A percentile compares a stretch with the other conserved stretches of the same genome.
Conservation (phyloP, 805 yeast genomes). For the Lipomyces yamadae region DNA sequence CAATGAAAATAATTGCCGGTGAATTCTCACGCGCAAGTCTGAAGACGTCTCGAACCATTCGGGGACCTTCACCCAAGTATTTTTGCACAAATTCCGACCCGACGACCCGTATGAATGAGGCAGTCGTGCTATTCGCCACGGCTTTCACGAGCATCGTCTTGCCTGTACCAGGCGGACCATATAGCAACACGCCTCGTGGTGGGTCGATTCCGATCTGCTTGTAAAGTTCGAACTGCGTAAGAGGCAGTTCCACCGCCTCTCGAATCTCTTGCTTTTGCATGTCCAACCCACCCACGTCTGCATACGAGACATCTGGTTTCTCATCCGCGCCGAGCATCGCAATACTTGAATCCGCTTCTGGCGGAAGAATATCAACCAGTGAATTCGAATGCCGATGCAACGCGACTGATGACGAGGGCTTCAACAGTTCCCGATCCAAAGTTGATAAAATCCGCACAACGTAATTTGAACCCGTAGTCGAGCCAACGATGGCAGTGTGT, state of each 20-base stretch:
- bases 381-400: constrained; percentile 98
- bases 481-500: constrained; percentile 93
- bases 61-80: constrained; percentile 98
- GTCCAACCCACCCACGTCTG: constrained; percentile 98
- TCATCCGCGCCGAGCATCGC: constrained; percentile 94
- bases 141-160: constrained; percentile 99
- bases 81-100: constrained; percentile 99
- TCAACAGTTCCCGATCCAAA: constrained; percentile 88
- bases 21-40: constrained; percentile 96
- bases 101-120: constrained; percentile 93
- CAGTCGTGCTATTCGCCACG: constrained; percentile 95
- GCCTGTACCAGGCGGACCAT: constrained; percentile 99
- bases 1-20: constrained; percentile 95
- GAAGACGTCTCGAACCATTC: constrained; percentile 99
- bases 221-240: constrained; percentile 93
- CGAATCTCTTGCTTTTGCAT: constrained; percentile 99
- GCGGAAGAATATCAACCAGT: constrained; percentile 94
- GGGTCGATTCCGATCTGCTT: constrained; percentile 98
- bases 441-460: constrained; percentile 95
- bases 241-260: constrained; percentile 96
- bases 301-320: constrained; percentile 93
- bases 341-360: constrained; percentile 96
- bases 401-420: constrained; percentile 95
- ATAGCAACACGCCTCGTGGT: constrained; percentile 94
- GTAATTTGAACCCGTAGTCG: constrained; percentile 96